Base-by-base conservation (phyloP, 257 asterid genomes). In the Eucommia ulmoides region DNA sequence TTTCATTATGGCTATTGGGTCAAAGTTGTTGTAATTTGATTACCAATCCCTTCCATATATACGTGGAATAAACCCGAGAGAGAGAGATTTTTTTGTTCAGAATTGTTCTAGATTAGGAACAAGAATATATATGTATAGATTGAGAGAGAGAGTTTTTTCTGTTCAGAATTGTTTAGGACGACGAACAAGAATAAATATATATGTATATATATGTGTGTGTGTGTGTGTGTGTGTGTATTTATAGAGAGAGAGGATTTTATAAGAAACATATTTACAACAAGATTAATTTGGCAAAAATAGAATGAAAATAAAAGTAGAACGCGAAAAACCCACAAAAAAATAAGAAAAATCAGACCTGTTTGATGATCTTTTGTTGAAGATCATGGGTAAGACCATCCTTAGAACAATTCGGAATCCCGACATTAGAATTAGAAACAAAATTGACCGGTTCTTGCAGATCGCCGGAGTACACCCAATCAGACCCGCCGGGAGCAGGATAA, bases 351-450 rank as follows among this genome's bases (percentile, higher is more conserved):
- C n/a, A 16, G 18, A 83, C 97, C 93, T 89, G 98, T 70, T 89
- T 85, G 68, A 82, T 79, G 58, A 89, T 85, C 71, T 83, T 89
- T 5, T 53, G 72, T 54, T 70, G 78, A 51, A 85, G 68, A 50
- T 82, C 94, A 29, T 89, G 88, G 0, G 94, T 59, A n/a, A 85
- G 62, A 23, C 65, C 61, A 23, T 73, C 79, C 61, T 74, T 91
- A 2, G 75, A 20, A 10, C 44, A 61, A 3, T 56, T 23, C 8
- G 62, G 21, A 0, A 54, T 50, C 23, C 54, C 60, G 15, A 19
- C 53, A 20, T 22, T 65, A 8, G 58, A 52, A 33, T 52, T 77
- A 0, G 65, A 22, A 41, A 67, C 50, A 44, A 66, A 71, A 0
- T 82, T 45, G 0, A 68, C 8, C 0, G 72, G 14, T 2, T 89